phyloP scores from a whole-genome alignment of 352 stramenopile species.

The Globisporangium ultimum region DNA sequence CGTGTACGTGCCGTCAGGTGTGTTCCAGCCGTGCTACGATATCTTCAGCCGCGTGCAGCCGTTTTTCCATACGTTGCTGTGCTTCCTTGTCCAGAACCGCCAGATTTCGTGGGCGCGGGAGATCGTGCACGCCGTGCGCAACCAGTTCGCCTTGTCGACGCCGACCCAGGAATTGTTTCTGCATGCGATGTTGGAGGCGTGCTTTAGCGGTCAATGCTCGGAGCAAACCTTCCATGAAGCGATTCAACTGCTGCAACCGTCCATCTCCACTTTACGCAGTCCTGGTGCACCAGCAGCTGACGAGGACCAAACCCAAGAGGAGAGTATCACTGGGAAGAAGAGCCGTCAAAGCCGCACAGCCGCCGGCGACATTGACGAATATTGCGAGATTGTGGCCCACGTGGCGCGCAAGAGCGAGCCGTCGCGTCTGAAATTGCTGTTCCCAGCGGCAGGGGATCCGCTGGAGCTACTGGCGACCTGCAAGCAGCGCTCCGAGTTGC shows the following conservation, averaged over 20 bases:
- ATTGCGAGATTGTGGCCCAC: conserved; percentile 82
- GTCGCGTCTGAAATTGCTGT: conserved; percentile 66
- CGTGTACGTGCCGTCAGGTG: conserved; percentile 68
- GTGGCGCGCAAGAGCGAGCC: conserved; percentile 83
- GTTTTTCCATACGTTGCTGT: conserved; percentile 73
- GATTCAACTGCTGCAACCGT: conserved; percentile 49
- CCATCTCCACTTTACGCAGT: background rate
- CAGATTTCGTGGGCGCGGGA: conserved; percentile 55
- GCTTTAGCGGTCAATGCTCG: conserved; percentile 43
- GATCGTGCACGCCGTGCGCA: conserved; percentile 43
- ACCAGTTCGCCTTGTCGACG: conserved; percentile 58
- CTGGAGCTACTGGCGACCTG: conserved; percentile 60
- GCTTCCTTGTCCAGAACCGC: conserved; percentile 60
- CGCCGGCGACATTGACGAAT: conserved; percentile 59
- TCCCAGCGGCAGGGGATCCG: conserved; percentile 64
- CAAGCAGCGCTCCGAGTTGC: conserved; percentile 62
- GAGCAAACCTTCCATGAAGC: conserved; percentile 37
- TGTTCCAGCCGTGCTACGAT: conserved; percentile 66
- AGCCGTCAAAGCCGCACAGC: background rate
- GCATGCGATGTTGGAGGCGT: conserved; percentile 73
- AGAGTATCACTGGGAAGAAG: background rate
- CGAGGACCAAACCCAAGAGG: background rate
- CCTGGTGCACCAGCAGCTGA: background rate
- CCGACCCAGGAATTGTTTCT: conserved; percentile 79
- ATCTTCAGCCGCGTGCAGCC: conserved; percentile 75